Conservation (phyloP, 768 basidiomycete genomes). For the Phaeotremella fagi region DNA sequence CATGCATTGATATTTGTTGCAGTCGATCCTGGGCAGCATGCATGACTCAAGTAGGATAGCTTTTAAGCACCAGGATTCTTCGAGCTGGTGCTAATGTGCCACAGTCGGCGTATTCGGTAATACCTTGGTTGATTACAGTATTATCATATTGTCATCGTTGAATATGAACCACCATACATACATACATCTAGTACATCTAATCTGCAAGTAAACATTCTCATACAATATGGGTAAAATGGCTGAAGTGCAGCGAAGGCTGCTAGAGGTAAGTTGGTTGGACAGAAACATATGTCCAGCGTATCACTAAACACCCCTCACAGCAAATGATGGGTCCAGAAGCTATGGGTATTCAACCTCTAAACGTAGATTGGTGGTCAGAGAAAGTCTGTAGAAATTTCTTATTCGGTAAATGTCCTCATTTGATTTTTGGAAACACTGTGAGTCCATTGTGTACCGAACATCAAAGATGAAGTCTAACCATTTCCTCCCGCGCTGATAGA, state of each 20-base stretch:
- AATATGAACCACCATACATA: no score
- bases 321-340: constrained; percentile 99
- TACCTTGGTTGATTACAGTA: no score
- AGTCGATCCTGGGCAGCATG: no score
- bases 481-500: no score
- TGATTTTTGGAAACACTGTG: constrained; percentile 96
- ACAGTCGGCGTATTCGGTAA: no score
- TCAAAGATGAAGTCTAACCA: not conserved
- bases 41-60: no score
- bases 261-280: constrained; percentile 59
- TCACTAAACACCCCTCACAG: constrained; percentile 55
- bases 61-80: no score
- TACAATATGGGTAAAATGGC: constrained; percentile 81
- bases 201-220: no score
- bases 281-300: not conserved
- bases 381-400: constrained; percentile 98
- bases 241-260: constrained; percentile 95
- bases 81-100: no score
- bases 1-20: no score
- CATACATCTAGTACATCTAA: no score
- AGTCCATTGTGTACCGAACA: constrained; percentile 35
- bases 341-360: constrained; percentile 90
- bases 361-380: constrained; percentile 84
- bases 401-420: constrained; percentile 97
- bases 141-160: no score